Conservation (phyloP, 2,329 filamentous ascomycete species). For the Alternaria ethzedia region DNA sequence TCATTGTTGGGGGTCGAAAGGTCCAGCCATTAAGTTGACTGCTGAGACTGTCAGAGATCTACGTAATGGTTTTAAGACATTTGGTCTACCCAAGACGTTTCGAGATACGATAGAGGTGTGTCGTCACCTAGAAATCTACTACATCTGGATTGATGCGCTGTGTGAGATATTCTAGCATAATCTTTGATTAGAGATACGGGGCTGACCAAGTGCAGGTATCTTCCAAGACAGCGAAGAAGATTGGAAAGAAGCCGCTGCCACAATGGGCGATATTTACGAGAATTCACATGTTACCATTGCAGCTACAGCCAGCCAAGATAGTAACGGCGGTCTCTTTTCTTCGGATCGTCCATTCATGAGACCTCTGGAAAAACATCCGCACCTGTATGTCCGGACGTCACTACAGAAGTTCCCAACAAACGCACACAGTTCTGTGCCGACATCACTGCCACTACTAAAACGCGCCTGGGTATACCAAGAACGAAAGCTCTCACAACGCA, state of each 20-base stretch:
- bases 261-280: neutral
- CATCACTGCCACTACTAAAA: neutral
- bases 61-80: neutral
- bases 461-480: neutral
- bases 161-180: neutral
- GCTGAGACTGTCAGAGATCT: neutral
- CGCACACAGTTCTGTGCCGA: fast-evolving
- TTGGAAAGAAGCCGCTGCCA: neutral
- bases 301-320: neutral
- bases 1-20: neutral
- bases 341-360: neutral
- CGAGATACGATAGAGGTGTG: neutral
- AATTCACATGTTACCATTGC: neutral
- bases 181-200: fast-evolving
- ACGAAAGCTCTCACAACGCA: neutral
- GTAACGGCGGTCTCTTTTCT: neutral
- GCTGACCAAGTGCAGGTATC: neutral
- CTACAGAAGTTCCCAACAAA: neutral
- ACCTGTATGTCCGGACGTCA: neutral
- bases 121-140: neutral
- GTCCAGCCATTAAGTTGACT: neutral
- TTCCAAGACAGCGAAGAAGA: neutral
- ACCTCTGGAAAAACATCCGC: neutral
- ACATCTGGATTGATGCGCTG: neutral
- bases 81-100: neutral